Base-by-base conservation (phyloP, 768 basidiomycete species). In the Amanita pallidorosea region DNA sequence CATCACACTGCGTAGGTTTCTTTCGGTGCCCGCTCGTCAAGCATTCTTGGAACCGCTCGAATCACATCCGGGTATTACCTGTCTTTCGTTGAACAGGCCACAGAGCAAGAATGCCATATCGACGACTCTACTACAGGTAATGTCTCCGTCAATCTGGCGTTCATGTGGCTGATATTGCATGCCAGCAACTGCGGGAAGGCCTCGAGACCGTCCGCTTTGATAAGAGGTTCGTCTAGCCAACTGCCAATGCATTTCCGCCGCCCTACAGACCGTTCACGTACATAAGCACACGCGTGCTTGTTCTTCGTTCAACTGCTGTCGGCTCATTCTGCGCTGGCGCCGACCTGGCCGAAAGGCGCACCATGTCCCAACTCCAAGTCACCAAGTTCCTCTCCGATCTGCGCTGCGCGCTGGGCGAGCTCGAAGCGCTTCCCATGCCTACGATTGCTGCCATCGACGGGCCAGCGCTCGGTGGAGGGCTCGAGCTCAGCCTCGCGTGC, bases 401-500 rank as follows among this genome's bases (percentile, higher is more conserved):
- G 20, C 79, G 93, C 25, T 69, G 71, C 35, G 76, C 88, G 7
- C 65, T 97, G 36, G 73, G 76, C 25, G 78, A 77, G 58, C 76
- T 97, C n/a, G 91, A 93, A 66, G 70, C 73, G 36, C 69, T 95
- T 31, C 85, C 86, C 5, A 78, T 94, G 70, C 93, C 93, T 3
- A 94, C 90, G 13, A 87, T 96, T 51, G 87, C 87, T 33, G 90
- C 92, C 4, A 87, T 97, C 37, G 93, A 96, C 61, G 93, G 93
- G 0, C 89, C 88, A 17, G 93, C 93, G 7, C 73, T 97, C 0
- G 93, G 93, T 8, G 93, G 93, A n/a, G 93, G 93, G 2, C 73
- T 93, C 25, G 93, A 97, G 65, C 65, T 96, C 52, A 76, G 84
- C 52, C 73, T 97, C 48, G 85, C 89, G 2, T 95, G 91, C 66